Conservation (phyloP, 2,329 filamentous ascomycete genomes). For the Neonectria ditissima region DNA sequence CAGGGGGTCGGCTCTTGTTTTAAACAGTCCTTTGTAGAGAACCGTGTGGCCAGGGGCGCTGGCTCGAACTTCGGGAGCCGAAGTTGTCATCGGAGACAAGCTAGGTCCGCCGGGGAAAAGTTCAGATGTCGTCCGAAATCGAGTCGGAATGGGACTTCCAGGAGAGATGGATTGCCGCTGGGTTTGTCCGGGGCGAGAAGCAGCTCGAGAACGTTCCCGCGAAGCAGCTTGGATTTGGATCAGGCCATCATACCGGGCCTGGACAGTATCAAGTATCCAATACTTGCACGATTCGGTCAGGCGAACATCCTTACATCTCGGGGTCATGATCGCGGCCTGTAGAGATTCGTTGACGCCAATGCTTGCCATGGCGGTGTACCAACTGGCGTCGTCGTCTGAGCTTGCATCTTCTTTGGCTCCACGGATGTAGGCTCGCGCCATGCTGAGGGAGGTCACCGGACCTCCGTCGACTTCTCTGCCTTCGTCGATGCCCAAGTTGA, state of each 20-base stretch:
- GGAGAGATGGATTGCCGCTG: not conserved
- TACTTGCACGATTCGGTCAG: conserved; percentile 1
- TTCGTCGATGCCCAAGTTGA: not conserved
- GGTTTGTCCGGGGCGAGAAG: not conserved
- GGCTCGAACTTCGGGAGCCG: not conserved
- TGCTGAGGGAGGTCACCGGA: not conserved
- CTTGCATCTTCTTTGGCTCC: not conserved
- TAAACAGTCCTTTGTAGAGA: conserved; percentile 1
- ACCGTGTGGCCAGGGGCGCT: not conserved
- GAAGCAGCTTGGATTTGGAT: not conserved
- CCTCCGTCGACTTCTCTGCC: not conserved
- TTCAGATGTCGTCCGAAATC: not conserved
- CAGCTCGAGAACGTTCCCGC: not conserved
- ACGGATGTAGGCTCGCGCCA: not conserved
- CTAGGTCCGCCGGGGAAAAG: not conserved
- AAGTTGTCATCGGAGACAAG: not conserved
- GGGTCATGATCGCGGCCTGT: conserved; percentile 1
- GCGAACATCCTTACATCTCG: not conserved
- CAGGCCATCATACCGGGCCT: not conserved
- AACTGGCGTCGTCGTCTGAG: not conserved
- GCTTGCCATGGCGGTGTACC: not conserved
- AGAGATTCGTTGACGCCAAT: not conserved
- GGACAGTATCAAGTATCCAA: not conserved
- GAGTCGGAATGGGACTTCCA: not conserved
- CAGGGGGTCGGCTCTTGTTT: not conserved